These are phyloP conservation scores for Hypoxylon subgilvum DNA, from an alignment of 495 filamentous ascomycete genomes.

Conservation along the genomic window DNA sequence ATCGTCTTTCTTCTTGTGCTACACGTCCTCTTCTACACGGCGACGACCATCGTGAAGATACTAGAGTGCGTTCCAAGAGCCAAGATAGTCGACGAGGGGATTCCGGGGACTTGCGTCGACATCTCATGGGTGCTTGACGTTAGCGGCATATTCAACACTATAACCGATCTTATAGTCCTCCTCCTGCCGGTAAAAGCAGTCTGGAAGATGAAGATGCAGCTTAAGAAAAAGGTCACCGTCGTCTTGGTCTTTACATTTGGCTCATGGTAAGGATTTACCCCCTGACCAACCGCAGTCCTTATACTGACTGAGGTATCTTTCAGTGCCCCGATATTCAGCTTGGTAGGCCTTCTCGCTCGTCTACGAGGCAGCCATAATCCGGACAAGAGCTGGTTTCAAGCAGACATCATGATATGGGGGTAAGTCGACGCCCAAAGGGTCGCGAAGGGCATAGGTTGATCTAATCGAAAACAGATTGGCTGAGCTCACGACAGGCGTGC, in stretches of 20 bases:
- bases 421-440: background rate
- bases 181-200: constrained; percentile 45
- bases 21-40: constrained; percentile 2
- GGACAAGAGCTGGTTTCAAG: constrained; percentile 38
- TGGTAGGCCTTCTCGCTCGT: constrained; percentile 37
- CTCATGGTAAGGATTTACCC: constrained; percentile 37
- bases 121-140: constrained; percentile 41
- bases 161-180: constrained; percentile 49
- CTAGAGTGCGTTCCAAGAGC: background rate
- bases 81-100: background rate
- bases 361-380: constrained; percentile 26
- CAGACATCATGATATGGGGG: constrained; percentile 39
- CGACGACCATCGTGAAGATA: constrained; percentile 1
- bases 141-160: constrained; percentile 46
- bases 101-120: constrained; percentile 4
- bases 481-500: constrained; percentile 21
- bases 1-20: constrained; percentile 44
- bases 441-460: background rate
- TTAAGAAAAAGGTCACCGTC: constrained; percentile 37
- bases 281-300: background rate
- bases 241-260: constrained; percentile 48
- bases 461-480: constrained; percentile 15
- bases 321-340: constrained; percentile 42
- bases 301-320: constrained; percentile 3
- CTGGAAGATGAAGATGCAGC: constrained; percentile 43